Conservation (phyloP, 306 rosid species). For the Herpetospermum pedunculosum region DNA sequence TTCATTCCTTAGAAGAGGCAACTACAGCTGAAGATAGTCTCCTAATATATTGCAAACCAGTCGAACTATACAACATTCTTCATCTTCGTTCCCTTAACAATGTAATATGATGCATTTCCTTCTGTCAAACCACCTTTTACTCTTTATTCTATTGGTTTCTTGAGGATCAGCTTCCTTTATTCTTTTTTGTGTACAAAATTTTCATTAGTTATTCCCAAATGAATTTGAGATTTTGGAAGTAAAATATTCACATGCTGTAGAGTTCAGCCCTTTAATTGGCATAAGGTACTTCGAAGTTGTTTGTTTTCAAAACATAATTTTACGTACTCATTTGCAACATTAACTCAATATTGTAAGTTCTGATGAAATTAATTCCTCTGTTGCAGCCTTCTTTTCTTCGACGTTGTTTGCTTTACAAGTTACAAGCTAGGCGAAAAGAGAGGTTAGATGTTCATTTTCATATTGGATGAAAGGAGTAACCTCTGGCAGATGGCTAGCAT, state of each 20-base stretch:
- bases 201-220: not conserved
- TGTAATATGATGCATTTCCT: conserved; percentile 26
- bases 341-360: not conserved
- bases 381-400: conserved; percentile 77
- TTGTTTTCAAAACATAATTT: not conserved
- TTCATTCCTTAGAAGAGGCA: conserved; percentile 57
- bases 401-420: conserved; percentile 74
- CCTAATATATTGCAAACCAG: conserved; percentile 85
- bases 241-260: not conserved
- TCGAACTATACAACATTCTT: conserved; percentile 89
- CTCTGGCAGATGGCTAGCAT: not conserved
- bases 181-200: not conserved
- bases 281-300: conserved; percentile 1
- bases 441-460: conserved; percentile 33
- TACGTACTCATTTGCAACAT: not conserved
- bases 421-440: conserved; percentile 49
- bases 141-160: not conserved
- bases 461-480: not conserved
- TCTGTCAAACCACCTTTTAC: not conserved
- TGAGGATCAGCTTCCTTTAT: not conserved
- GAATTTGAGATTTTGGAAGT: not conserved
- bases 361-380: conserved; percentile 11
- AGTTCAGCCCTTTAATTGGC: not conserved
- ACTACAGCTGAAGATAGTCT: conserved; percentile 75
- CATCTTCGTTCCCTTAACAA: conserved; percentile 64